Base-by-base conservation (phyloP, 768 basidiomycete species). In the Kondoa malvinella region DNA sequence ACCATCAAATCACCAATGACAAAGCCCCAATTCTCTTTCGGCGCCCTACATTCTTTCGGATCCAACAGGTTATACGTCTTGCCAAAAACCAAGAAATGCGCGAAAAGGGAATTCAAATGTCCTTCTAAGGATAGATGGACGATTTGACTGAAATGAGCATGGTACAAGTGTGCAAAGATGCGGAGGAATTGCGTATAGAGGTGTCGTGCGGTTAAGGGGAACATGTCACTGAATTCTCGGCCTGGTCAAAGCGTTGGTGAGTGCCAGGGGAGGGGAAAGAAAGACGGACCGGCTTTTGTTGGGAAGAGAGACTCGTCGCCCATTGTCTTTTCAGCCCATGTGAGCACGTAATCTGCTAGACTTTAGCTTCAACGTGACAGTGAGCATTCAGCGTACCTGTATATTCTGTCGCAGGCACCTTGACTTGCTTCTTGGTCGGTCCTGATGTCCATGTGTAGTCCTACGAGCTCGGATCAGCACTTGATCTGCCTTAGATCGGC, bases 181-280 rank as follows among this genome's bases (percentile, higher is more conserved):
- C 94, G 88, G 67, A 97, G 83, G 34, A 97, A 88, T 75, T 96
- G 92, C 33, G 92, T 89, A 78, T 96, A 97, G 74, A 97, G 86
- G 76, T 92, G 90, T 70, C 90, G 90, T 73, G 79, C 79, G 15
- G 91, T 92, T 12, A 87, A 83, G 0, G 94, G 90, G 80, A 97
- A 97, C 64, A 83, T 83, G 56, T 83, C 84, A 62, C 89, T 86
- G 78, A 96, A 96, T 57, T 88, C 83, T 65, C 88, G 87, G 59
- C 89, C 92, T 92, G 71, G 29, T 33, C 27, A 21, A 16, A 56
- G 66, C n/a, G n/a, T n/a, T n/a, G 31, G 0, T 57, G 65, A 56
- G 65, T 27, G 30, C 26, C 4, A 25, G 21, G 1, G 32, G 27
- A 21, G 8, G 31, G 25, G 2, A 17, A 78, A 60, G 58, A 60